Evolutionary conservation across 192 early-diverging fungal species (phyloP).

Genomic region (Allomyces macrogynus): DNA sequence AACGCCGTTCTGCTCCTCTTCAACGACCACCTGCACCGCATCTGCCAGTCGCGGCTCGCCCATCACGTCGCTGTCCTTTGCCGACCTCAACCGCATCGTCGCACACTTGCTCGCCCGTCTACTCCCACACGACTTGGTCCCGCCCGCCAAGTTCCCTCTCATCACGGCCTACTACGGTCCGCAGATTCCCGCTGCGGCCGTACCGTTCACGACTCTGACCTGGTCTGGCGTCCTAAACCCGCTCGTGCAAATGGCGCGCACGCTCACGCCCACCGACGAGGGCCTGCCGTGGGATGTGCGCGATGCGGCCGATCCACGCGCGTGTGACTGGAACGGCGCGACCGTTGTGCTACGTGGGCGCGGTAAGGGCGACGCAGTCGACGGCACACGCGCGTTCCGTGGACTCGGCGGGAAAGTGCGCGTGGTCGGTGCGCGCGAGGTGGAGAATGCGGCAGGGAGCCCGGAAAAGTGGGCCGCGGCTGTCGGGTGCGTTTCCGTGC

Average conservation of each 20-base stretch:
- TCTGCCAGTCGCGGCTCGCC: slow-evolving; percentile 2
- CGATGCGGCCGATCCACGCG: not conserved
- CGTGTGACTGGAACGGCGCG: not conserved
- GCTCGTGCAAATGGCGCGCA: slow-evolving; percentile 4
- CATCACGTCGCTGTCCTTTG: slow-evolving; percentile 1
- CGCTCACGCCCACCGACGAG: slow-evolving; percentile 4
- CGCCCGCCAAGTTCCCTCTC: not conserved
- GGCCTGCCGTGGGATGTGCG: not conserved
- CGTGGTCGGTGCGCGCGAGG: not conserved
- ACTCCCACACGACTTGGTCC: not conserved
- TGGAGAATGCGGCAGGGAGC: not conserved
- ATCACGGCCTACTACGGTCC: slow-evolving; percentile 4
- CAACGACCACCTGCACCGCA: slow-evolving; percentile 4
- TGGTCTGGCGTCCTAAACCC: slow-evolving; percentile 3
- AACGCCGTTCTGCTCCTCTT: slow-evolving; percentile 1
- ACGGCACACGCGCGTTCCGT: not conserved
- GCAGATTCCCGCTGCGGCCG: slow-evolving; percentile 1
- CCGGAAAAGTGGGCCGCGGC: not conserved
- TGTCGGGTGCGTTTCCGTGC: not conserved
- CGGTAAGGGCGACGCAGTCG: not conserved
- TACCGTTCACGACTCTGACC: slow-evolving; percentile 1
- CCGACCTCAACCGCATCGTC: slow-evolving; percentile 1
- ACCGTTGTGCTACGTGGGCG: not conserved
- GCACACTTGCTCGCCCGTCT: not conserved
- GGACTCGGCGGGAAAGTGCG: not conserved